phyloP scores from a whole-genome alignment of 1,284 basidiomycete genomes.

The Ganoderma resinaceum region DNA sequence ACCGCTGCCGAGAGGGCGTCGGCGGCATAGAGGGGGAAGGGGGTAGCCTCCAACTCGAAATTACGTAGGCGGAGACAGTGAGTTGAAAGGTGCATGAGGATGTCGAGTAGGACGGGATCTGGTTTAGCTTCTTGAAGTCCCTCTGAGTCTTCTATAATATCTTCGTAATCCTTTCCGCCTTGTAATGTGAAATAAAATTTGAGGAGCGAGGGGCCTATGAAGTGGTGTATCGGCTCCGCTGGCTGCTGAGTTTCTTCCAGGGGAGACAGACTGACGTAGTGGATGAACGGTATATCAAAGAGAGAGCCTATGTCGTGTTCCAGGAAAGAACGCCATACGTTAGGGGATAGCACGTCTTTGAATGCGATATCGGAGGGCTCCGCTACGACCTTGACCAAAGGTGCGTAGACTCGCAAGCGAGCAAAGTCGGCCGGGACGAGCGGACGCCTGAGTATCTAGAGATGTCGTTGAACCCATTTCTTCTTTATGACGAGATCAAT shows the following conservation, averaged over 20 bases:
- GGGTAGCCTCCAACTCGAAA: not conserved
- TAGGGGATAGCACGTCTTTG: not conserved
- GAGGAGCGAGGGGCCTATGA: not conserved
- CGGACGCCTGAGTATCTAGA: not conserved
- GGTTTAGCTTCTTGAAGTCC: not conserved
- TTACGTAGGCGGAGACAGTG: not conserved
- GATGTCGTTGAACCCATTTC: not conserved
- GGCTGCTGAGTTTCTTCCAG: not conserved
- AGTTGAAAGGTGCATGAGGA: not conserved
- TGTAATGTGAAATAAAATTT: not conserved
- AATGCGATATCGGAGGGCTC: not conserved
- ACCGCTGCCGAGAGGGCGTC: not conserved
- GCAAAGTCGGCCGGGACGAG: not conserved
- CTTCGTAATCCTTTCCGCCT: not conserved
- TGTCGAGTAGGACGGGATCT: not conserved
- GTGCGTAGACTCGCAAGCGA: not conserved
- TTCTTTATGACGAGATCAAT: not conserved
- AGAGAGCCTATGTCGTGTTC: not conserved
- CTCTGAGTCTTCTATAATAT: not conserved
- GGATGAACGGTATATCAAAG: not conserved
- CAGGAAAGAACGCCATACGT: not conserved
- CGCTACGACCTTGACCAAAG: not conserved
- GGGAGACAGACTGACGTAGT: not conserved
- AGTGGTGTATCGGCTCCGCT: not conserved
- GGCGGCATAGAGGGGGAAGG: not conserved